These are phyloP conservation scores for Besnoitia besnoiti DNA, from an alignment of 169 alveolate species.

Conservation along the genomic window DNA sequence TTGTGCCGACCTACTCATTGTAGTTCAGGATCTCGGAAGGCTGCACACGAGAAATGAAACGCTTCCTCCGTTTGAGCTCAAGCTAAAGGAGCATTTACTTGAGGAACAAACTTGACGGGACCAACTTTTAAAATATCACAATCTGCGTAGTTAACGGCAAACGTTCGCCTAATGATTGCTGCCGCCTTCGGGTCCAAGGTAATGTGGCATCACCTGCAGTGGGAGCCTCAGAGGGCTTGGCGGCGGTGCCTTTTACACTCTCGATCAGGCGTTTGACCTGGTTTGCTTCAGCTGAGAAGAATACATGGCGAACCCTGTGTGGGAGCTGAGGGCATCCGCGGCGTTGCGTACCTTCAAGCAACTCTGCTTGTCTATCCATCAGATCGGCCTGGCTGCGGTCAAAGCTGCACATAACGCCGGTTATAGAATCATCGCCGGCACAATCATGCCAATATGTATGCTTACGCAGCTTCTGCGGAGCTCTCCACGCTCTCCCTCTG, in stretches of 20 bases:
- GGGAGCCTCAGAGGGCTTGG: conserved; percentile 48
- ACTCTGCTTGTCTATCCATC: conserved; percentile 54
- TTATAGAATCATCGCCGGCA: background rate
- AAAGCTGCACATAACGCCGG: conserved; percentile 12
- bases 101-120: conserved; percentile 77
- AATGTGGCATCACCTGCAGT: conserved; percentile 39
- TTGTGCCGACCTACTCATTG: conserved; percentile 29
- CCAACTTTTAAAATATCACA: conserved; percentile 79
- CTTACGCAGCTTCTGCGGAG: conserved; percentile 31
- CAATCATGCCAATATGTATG: background rate
- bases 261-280: conserved; percentile 45
- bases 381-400: conserved; percentile 56
- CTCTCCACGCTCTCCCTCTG: conserved; percentile 21
- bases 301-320: background rate
- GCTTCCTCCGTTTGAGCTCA: too few species aligned
- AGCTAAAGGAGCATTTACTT: conserved; percentile 53
- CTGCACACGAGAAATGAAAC: background rate
- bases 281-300: conserved; percentile 54
- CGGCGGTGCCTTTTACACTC: conserved; percentile 44
- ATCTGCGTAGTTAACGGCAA: conserved; percentile 2
- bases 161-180: background rate
- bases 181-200: background rate
- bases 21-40: conserved; percentile 60
- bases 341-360: conserved; percentile 43
- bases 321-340: background rate